Evolutionary conservation across 2,329 filamentous ascomycete species (phyloP), one percentile per base, ranked within the genome.

Genomic region (Decorospora gaudefroyi): DNA sequence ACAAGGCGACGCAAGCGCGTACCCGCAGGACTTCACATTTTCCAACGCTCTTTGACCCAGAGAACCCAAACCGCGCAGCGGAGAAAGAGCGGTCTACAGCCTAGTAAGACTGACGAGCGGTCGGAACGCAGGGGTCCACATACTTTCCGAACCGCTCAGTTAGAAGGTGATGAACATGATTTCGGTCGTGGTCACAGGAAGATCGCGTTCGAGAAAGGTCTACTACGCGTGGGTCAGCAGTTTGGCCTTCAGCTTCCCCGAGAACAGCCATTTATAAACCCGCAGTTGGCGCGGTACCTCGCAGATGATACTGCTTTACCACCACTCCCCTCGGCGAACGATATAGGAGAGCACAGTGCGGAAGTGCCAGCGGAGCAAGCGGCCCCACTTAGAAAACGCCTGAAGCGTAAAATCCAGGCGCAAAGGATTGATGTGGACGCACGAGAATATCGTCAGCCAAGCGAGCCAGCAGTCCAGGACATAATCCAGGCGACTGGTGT

Each of bases 391-490:
- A 54, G 63, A 54, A 57, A 37, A 34, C 61, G 61, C n/a, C 39
- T 59, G 15, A 26, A 42, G 11, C 62, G 57, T 15, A 78, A 78
- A 51, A 46, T 59, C 1, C 62, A 59, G n/a, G 72, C 79, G 11
- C 71, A 60, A 15, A 72, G 75, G 29, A 40, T 82, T 17, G 73
- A 81, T 55, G 54, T 74, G 6, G 73, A 77, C 42, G 56, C 69
- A 2, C 60, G 71, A 31, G 69, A 76, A 34, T 76, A 74, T 51
- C 70, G 76, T 38, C 75, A 77, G 49, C 70, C 73, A 22, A 69
- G 60, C 29, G 69, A 70, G 34, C 69, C 72, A 21, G 28, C 50
- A 29, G 29, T 60, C 13, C 38, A 59, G 44, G 40, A 61, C 50
- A 25, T 62, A 15, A 37, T 50, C 1, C 38, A 43, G 7, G 27